Evolutionary conservation across 192 early-diverging fungal species (phyloP).

Genomic region (Entomortierella chlamydospora): DNA sequence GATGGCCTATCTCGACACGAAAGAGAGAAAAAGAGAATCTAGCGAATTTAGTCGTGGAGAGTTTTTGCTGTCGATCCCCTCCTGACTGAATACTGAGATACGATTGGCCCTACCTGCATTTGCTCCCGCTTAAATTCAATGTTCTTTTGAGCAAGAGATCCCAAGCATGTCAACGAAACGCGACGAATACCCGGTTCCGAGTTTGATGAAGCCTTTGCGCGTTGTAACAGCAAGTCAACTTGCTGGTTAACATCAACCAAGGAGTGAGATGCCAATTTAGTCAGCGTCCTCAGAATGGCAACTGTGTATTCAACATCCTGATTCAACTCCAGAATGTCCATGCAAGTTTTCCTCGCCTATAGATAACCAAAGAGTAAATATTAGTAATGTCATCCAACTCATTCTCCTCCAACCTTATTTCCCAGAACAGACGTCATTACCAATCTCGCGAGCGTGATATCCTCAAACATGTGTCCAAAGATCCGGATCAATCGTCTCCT

Average conservation of each 20-base stretch:
- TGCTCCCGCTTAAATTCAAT: slow-evolving; percentile 40
- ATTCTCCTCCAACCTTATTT: no score
- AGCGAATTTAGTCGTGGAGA: background rate
- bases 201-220: slow-evolving; percentile 5
- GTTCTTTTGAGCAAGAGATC: slow-evolving; percentile 26
- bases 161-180: slow-evolving; percentile 38
- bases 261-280: slow-evolving; percentile 50
- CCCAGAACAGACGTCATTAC: no score
- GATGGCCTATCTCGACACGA: slow-evolving; percentile 7
- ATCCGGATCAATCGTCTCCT: slow-evolving; percentile 54
- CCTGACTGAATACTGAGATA: no score
- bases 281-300: slow-evolving; percentile 55
- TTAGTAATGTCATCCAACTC: no score
- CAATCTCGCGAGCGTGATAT: slow-evolving; percentile 56
- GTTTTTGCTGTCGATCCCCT: background rate
- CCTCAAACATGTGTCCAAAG: slow-evolving; percentile 63
- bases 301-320: slow-evolving; percentile 51
- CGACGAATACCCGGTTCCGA: slow-evolving; percentile 25
- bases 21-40: background rate
- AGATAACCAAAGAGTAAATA: no score
- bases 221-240: slow-evolving; percentile 37
- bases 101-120: slow-evolving; percentile 38
- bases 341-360: slow-evolving; percentile 56
- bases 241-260: slow-evolving; percentile 56
- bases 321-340: slow-evolving; percentile 49